These are phyloP conservation scores for Cymodocea nodosa DNA, from an alignment of 116 monocot genomes.

Conservation along the genomic window DNA sequence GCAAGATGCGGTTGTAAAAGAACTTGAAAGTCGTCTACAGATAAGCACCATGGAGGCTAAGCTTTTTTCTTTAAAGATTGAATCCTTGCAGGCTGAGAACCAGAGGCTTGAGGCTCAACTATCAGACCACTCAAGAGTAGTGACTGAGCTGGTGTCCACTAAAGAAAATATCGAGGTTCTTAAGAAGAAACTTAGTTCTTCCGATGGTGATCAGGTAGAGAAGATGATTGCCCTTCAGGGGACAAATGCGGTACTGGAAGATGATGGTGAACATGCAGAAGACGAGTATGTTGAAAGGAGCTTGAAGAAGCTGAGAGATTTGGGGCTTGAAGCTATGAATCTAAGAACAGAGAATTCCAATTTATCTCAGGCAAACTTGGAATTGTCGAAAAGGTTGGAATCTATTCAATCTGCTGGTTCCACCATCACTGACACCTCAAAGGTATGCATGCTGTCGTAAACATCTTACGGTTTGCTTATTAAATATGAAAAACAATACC, in stretches of 20 bases:
- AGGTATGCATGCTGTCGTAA: slow-evolving; percentile 19
- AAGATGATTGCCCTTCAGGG: slow-evolving; percentile 28
- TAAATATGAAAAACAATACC: too few species aligned
- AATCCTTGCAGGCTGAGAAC: slow-evolving; percentile 61
- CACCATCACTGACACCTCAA: slow-evolving; percentile 2
- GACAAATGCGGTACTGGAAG: slow-evolving; percentile 26
- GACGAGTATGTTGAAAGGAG: slow-evolving; percentile 13
- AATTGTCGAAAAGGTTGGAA: slow-evolving; percentile 26
- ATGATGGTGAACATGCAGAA: slow-evolving; percentile 6
- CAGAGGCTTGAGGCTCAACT: slow-evolving; percentile 28
- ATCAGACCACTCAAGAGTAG: slow-evolving; percentile 16
- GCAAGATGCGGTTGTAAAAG: slow-evolving; percentile 26
- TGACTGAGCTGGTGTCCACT: slow-evolving; percentile 20
- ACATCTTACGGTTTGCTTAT: not conserved
- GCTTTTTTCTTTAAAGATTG: slow-evolving; percentile 46
- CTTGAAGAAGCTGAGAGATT: slow-evolving; percentile 21
- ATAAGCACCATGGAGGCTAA: slow-evolving; percentile 35
- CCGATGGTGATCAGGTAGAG: slow-evolving; percentile 32
- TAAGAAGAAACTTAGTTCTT: slow-evolving; percentile 28
- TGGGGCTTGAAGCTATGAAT: slow-evolving; percentile 25
- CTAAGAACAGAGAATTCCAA: slow-evolving; percentile 30
- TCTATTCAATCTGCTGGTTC: slow-evolving; percentile 12
- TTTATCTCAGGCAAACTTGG: slow-evolving; percentile 33
- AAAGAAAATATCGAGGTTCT: slow-evolving; percentile 24
- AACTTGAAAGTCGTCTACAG: slow-evolving; percentile 59